A percentile compares a stretch with the other conserved stretches of the same genome.
Conservation (phyloP, 768 basidiomycete species). For the Russula earlei region DNA sequence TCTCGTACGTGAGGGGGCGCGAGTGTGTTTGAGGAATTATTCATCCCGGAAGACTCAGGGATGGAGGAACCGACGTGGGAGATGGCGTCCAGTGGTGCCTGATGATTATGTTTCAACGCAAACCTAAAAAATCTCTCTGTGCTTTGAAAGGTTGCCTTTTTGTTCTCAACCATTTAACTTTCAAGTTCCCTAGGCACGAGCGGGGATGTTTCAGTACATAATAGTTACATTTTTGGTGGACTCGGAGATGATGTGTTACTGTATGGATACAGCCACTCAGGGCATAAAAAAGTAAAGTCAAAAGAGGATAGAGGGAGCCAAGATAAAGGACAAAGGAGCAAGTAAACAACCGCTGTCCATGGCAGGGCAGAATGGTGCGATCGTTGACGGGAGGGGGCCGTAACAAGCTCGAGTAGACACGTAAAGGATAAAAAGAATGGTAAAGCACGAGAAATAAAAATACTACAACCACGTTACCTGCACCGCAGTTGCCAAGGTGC, state of each 20-base stretch:
- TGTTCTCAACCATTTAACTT: background rate
- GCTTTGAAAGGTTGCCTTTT: background rate
- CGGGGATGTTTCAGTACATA: background rate
- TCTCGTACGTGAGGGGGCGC: conserved; percentile 35
- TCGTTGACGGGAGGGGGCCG: background rate
- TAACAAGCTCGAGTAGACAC: background rate
- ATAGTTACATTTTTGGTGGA: conserved; percentile 6
- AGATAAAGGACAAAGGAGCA: background rate
- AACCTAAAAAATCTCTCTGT: background rate
- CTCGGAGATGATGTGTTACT: background rate
- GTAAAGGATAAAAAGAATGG: background rate
- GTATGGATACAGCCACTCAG: background rate
- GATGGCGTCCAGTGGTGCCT: conserved; percentile 46
- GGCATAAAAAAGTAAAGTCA: background rate
- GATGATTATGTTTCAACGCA: background rate
- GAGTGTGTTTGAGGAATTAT: conserved; percentile 28
- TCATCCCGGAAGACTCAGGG: conserved; percentile 1
- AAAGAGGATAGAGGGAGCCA: background rate
- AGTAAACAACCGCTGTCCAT: background rate
- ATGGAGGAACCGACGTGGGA: conserved; percentile 34
- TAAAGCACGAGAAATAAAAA: background rate
- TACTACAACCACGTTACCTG: background rate
- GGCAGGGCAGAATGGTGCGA: background rate
- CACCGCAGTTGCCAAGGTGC: too few species aligned
- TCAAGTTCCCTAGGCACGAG: background rate